These are phyloP conservation scores for Aspergillus sp. DNA, from an alignment of 2,329 filamentous ascomycete species.

Conservation along the genomic window DNA sequence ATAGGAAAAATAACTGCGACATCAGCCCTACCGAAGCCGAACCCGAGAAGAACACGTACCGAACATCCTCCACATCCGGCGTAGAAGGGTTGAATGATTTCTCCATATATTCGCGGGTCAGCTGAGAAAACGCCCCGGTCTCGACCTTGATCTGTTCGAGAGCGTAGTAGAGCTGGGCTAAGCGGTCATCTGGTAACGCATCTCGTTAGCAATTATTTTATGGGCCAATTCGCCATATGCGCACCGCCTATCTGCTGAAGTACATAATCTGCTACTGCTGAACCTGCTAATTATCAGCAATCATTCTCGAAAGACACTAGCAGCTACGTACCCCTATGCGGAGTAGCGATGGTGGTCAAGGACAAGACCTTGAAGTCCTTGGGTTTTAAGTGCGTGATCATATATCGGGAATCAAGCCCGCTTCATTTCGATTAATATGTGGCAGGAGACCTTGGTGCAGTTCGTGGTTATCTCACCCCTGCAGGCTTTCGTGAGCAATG, in stretches of 20 bases:
- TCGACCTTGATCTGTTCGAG: slow-evolving; percentile 57
- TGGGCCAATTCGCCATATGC: slow-evolving; percentile 14
- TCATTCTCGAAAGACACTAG: background rate
- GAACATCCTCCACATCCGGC: slow-evolving; percentile 54
- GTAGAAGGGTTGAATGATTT: slow-evolving; percentile 60
- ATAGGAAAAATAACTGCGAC: slow-evolving; percentile 59
- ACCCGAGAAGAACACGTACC: slow-evolving; percentile 30
- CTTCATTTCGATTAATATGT: slow-evolving; percentile 35
- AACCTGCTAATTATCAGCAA: slow-evolving; percentile 40
- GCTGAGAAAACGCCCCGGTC: slow-evolving; percentile 61
- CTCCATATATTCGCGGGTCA: slow-evolving; percentile 59
- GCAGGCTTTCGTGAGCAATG: slow-evolving; percentile 12
- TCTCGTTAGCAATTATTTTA: background rate
- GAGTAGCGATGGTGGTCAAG: slow-evolving; percentile 62
- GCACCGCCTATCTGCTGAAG: slow-evolving; percentile 58
- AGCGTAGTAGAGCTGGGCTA: slow-evolving; percentile 56
- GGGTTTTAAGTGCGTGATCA: slow-evolving; percentile 60
- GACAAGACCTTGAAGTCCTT: slow-evolving; percentile 73
- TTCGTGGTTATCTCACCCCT: slow-evolving; percentile 33
- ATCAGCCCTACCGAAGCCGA: slow-evolving; percentile 10
- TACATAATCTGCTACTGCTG: slow-evolving; percentile 62
- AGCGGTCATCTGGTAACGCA: slow-evolving; percentile 50
- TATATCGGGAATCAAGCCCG: slow-evolving; percentile 63
- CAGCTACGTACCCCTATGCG: slow-evolving; percentile 51
- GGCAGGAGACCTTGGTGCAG: background rate